Evolutionary conservation across 495 filamentous ascomycete species (phyloP), one percentile per base, ranked within the genome.

Genomic region (Thozetella sp.): DNA sequence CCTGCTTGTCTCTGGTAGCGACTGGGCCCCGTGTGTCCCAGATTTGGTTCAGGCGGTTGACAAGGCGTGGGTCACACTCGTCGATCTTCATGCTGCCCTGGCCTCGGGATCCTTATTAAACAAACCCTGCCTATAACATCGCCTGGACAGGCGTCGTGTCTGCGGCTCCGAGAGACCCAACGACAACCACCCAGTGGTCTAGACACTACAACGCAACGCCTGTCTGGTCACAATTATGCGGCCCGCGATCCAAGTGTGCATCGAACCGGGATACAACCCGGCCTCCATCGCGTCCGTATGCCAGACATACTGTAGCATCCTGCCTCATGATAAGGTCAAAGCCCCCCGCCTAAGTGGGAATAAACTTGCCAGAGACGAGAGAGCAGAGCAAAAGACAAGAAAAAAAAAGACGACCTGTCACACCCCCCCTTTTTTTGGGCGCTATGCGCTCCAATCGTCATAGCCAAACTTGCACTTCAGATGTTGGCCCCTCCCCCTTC

Each of bases 21-120:
- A 60, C 52, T 55, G 24, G 45, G 26, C 61, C 55, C 53, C 45
- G 34, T 51, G 24, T 63, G 53, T 62, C 61, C 61, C 61, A 59
- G 57, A 63, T 63, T 26, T 52, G 57, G 56, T 59, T 34, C 56
- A 56, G 23, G 37, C 46, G 57, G 54, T 63, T 53, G 61, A 37
- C 48, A 56, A 53, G 61, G 52, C 26, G 27, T 59, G 59, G 51
- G 59, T 55, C 55, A 55, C 54, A 57, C 55, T 24, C 48, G 25
- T 26, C 45, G 54, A 25, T 51, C 54, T 57, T 53, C 34, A 62
- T 62, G 59, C 59, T 45, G 43, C 43, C 43, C 43, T 48, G n/a
- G 43, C 43, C 43, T 48, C 20, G 43, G 43, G 43, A 48, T 3
- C 20, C 43, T 48, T 48, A 48, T 13, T n/a, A 48, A 20, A 3